Evolutionary conservation across 495 filamentous ascomycete species (phyloP), one percentile per base, ranked within the genome.

Genomic region (Cercophora scortea): DNA sequence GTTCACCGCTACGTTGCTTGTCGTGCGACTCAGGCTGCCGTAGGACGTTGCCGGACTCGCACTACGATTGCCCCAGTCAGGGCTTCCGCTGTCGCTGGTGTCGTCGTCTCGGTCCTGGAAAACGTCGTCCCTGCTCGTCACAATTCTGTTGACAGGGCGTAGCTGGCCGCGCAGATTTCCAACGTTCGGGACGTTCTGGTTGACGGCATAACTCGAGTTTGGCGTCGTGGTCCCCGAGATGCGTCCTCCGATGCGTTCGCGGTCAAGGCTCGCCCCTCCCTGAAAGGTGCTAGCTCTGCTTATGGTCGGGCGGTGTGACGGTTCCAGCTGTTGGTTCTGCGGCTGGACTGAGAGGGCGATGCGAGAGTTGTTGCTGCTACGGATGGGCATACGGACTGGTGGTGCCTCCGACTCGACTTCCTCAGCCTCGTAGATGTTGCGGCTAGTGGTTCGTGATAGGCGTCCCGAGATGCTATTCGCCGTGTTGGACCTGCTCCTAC

Each of bases 31-130:
- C 43, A 77, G 63, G 62, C 82, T 83, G 34, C 78, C 81, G 53
- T 79, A 72, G 19, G 82, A 83, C 4, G 84, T 82, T 13, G 79
- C 77, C 4, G 84, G 83, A 43, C 84, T 86, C 38, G 75, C 73
- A 13, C 79, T 80, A 48, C 74, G 69, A 45, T 71, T 80, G 54
- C 61, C 74, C 74, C 80, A 77, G 47, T 86, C 83, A 0, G 85
- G 81, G 52, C 80, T 83, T 41, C 66, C 73, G 40, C 75, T 80
- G 51, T 79, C 76, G 47, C 74, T 72, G 25, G 80, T 78, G 44
- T 85, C 80, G 50, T 87, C 85, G 25, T 79, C 79, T 15, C 72
- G 70, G 44, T 46, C 25, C n/a, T 70, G 77, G 54, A 88, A 86
- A 0, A 83, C 75, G 55, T 87, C 80, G 16, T 71, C 72, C 17